Conservation (phyloP, 306 rosid species). For the Malus asiatica region DNA sequence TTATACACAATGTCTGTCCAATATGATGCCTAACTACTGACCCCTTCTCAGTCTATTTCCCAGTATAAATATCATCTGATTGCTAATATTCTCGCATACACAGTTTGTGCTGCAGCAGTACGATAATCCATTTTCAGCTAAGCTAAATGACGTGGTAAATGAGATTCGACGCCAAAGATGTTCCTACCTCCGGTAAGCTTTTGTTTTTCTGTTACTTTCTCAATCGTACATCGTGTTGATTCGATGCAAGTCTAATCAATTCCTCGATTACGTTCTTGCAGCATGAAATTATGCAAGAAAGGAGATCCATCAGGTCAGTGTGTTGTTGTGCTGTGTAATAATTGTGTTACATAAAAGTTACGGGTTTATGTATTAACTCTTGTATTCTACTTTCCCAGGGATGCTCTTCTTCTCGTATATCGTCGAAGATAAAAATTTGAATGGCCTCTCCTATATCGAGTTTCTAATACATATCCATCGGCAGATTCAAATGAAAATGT, state of each 20-base stretch:
- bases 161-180: conserved; percentile 81
- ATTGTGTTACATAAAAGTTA: too few relatives aligned
- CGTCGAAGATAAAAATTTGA: conserved; percentile 70
- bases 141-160: conserved; percentile 66
- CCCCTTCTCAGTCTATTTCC: neutral
- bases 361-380: neutral
- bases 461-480: conserved; percentile 76
- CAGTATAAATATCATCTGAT: neutral
- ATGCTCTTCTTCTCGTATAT: conserved; percentile 64
- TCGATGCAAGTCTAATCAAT: neutral
- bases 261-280: conserved; percentile 25
- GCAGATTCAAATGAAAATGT: conserved; percentile 79
- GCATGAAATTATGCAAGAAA: conserved; percentile 74
- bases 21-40: neutral
- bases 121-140: conserved; percentile 55
- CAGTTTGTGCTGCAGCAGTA: conserved; percentile 76
- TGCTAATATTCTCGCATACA: neutral
- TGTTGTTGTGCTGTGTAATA: neutral
- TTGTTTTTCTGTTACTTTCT: neutral
- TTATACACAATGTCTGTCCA: neutral
- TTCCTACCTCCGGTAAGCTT: conserved; percentile 68
- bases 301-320: conserved; percentile 83
- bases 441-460: conserved; percentile 77
- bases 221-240: neutral
- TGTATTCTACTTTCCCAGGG: conserved; percentile 38